Percentiles rank a stretch among this genome's conserved stretches.
phyloP scores from a whole-genome alignment of 176 grass and related monocot genomes.

The Lolium rigidum region DNA sequence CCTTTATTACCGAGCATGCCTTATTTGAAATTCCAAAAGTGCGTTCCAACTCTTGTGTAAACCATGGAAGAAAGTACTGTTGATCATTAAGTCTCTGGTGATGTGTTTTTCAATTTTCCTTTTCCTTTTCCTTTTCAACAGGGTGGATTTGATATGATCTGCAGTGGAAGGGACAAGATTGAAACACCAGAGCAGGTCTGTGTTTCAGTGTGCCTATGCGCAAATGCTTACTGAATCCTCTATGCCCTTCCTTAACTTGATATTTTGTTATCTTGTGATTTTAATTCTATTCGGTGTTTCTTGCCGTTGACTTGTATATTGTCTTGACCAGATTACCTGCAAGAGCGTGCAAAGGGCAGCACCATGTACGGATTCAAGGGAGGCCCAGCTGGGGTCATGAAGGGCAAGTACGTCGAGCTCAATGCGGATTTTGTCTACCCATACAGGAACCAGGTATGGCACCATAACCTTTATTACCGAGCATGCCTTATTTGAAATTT shows the following conservation, averaged over 20 bases:
- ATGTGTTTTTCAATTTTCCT: too few relatives aligned
- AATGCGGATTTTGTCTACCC: slow-evolving; percentile 41
- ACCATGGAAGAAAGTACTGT: not conserved
- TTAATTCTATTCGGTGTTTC: slow-evolving; percentile 30
- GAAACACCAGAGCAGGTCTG: too few relatives aligned
- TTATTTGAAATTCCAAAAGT: not conserved
- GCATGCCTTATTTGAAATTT: not conserved
- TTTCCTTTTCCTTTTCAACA: not conserved
- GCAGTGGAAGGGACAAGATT: too few relatives aligned
- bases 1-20: not conserved
- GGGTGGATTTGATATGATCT: too few relatives aligned
- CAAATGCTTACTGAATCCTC: not conserved
- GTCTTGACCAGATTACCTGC: too few relatives aligned
- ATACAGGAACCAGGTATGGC: too few relatives aligned
- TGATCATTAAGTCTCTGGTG: not conserved
- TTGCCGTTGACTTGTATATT: too few relatives aligned
- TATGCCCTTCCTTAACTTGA: not conserved
- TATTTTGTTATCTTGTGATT: not conserved
- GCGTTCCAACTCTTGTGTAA: not conserved
- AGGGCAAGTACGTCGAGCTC: too few relatives aligned
- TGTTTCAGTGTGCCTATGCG: not conserved
- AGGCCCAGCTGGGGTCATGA: too few relatives aligned
- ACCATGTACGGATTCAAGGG: too few relatives aligned
- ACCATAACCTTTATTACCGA: not conserved
- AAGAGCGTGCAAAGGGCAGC: too few relatives aligned